Conservation (phyloP, 1,139 yeast species). For the Scheffersomyces quercinus region DNA sequence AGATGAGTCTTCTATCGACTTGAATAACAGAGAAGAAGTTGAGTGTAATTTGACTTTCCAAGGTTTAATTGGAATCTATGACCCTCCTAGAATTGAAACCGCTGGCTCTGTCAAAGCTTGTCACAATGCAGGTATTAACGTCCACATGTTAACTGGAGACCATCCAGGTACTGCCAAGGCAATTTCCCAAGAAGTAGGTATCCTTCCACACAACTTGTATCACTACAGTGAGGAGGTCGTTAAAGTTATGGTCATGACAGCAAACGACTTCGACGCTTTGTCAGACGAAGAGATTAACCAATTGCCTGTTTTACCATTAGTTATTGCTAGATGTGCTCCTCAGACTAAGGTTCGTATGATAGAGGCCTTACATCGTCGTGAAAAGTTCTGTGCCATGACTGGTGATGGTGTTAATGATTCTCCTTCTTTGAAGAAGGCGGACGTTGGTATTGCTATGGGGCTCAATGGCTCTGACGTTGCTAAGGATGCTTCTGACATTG, state of each 20-base stretch:
- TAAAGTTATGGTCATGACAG: conserved; percentile 73
- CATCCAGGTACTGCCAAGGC: conserved; percentile 83
- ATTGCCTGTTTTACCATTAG: conserved; percentile 72
- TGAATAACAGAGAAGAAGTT: conserved; percentile 47
- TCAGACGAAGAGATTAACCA: conserved; percentile 63
- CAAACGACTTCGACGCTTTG: conserved; percentile 67
- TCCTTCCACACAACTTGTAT: conserved; percentile 67
- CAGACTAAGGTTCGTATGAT: conserved; percentile 84
- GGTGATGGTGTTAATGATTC: conserved; percentile 90
- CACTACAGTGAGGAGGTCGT: conserved; percentile 64
- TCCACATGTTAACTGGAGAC: conserved; percentile 85
- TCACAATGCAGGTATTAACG: conserved; percentile 77
- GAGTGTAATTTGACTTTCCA: conserved; percentile 60
- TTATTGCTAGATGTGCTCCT: conserved; percentile 84
- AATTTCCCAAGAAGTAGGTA: conserved; percentile 84
- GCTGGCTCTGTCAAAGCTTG: conserved; percentile 66
- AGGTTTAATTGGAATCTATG: conserved; percentile 79
- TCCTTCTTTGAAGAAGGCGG: conserved; percentile 77
- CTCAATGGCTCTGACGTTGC: conserved; percentile 81
- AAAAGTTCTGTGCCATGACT: conserved; percentile 78
- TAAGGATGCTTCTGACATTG: conserved; percentile 77
- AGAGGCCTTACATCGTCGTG: conserved; percentile 75
- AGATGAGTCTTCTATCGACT: conserved; percentile 17
- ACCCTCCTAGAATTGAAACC: conserved; percentile 78
- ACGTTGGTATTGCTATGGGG: conserved; percentile 90